Conservation (phyloP, 176 grass and related monocot species). For the Juncus effusus region DNA sequence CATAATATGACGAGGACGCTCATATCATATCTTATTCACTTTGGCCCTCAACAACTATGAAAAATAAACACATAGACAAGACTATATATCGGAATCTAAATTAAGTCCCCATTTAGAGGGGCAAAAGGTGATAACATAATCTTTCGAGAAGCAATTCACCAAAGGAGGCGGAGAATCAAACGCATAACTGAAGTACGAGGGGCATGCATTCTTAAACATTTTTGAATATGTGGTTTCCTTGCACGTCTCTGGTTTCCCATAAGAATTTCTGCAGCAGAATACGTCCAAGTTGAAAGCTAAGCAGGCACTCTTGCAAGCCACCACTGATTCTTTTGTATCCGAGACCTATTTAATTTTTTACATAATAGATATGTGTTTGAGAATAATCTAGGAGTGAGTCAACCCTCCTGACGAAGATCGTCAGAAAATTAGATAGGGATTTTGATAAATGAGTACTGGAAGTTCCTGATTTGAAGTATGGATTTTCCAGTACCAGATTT, state of each 20-base stretch:
- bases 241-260: slow-evolving; percentile 61
- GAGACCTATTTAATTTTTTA: slow-evolving; percentile 16
- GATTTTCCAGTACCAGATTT: too few species aligned
- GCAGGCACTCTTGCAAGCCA: slow-evolving; percentile 91
- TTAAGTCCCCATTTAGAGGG: slow-evolving; percentile 46
- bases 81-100: too few species aligned
- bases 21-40: too few species aligned
- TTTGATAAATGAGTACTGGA: too few species aligned
- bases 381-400: too few species aligned
- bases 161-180: slow-evolving; percentile 52
- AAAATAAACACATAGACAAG: too few species aligned
- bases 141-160: slow-evolving; percentile 47
- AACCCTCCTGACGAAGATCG: too few species aligned
- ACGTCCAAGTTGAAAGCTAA: slow-evolving; percentile 62
- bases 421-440: too few species aligned
- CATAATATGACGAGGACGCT: too few species aligned
- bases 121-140: slow-evolving; percentile 69
- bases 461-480: too few species aligned
- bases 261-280: slow-evolving; percentile 72
- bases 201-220: slow-evolving; percentile 76
- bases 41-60: too few species aligned
- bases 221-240: slow-evolving; percentile 58
- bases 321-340: slow-evolving; percentile 4
- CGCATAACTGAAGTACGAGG: slow-evolving; percentile 67
- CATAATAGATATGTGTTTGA: too few species aligned